Base-by-base conservation (phyloP, 768 basidiomycete species). In the Suillus paluster region DNA sequence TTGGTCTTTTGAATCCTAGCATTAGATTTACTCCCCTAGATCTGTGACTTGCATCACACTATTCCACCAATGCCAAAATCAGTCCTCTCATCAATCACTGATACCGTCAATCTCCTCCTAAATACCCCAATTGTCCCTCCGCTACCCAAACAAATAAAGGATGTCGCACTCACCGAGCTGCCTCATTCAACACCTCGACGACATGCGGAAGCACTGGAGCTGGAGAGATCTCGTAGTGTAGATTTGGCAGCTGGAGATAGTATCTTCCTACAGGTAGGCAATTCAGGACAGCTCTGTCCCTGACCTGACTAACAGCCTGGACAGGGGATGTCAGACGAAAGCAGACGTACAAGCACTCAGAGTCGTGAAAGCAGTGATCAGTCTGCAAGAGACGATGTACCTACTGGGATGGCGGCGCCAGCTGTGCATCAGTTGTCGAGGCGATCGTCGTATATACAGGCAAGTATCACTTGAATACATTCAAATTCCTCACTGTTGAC, bases 121-220 rank as follows among this genome's bases (percentile, higher is more conserved):
- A 70, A 63, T 30, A 73, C 71, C 8, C 72, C 72, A 4, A 67
- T 73, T 39, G 60, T 52, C 38, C 63, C 67, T 30, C 54, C 64
- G 14, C 45, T 12, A 5, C 1, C 39, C 62, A 49, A 49, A 39
- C 19, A 27, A 17, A 17, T n/a, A 3, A 54, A 23, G 6, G 64
- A 66, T 11, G 61, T 75, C 5, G 58, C 64, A 3, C 68, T 75
- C 33, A 57, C 60, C 14, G 70, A 73, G 12, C 10, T 75, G 12
- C 57, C 65, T 27, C 53, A 10, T 49, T 36, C 23, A 17, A 50
- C 57, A 25, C 41, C 36, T 34, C 36, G 44, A 14, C 49, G 30
- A 60, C 60, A 36, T 27, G 45, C 34, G n/a, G 38, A 46, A 17
- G 39, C 41, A 44, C 33, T 56, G 27, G 48, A 49, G 19, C 14